phyloP scores from a whole-genome alignment of 805 yeast genomes.

The Candida easanensis region DNA sequence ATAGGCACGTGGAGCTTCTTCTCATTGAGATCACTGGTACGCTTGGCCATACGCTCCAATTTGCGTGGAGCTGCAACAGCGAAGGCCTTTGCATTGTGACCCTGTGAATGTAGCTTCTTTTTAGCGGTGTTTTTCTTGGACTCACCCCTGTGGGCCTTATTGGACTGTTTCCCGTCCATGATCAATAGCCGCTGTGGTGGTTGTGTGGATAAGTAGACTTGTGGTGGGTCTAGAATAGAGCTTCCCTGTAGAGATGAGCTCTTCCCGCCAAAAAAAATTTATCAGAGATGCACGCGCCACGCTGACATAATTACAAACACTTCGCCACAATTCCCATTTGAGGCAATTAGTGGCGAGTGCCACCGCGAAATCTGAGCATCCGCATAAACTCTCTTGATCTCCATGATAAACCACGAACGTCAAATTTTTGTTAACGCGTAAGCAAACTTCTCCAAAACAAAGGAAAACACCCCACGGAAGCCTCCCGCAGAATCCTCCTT shows the following conservation, averaged over 20 bases:
- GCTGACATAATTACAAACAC: background rate
- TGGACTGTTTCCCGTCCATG: slow-evolving; percentile 48
- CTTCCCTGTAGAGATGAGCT: slow-evolving; percentile 6
- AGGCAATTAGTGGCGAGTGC: background rate
- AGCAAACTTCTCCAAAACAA: background rate
- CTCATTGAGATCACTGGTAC: slow-evolving; percentile 81
- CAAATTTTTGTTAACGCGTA: slow-evolving; percentile 1
- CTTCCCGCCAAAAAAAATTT: slow-evolving; percentile 5
- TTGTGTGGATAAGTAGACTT: background rate
- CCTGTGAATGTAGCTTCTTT: slow-evolving; percentile 85
- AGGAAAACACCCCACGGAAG: background rate
- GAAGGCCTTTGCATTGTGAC: slow-evolving; percentile 80
- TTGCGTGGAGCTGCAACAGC: slow-evolving; percentile 84
- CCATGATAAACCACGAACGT: slow-evolving; percentile 1
- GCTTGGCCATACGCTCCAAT: slow-evolving; percentile 75
- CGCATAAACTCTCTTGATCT: slow-evolving; percentile 1
- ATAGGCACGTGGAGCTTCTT: slow-evolving; percentile 91
- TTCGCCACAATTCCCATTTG: background rate
- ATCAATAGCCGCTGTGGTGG: background rate
- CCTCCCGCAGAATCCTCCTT: background rate
- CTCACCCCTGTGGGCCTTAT: slow-evolving; percentile 79
- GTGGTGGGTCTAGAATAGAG: background rate
- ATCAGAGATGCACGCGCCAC: background rate
- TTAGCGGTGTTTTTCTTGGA: slow-evolving; percentile 61
- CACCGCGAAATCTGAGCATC: background rate